Evolutionary conservation across 345 rosid species (phyloP).

Genomic region (Eucalyptus marginata): DNA sequence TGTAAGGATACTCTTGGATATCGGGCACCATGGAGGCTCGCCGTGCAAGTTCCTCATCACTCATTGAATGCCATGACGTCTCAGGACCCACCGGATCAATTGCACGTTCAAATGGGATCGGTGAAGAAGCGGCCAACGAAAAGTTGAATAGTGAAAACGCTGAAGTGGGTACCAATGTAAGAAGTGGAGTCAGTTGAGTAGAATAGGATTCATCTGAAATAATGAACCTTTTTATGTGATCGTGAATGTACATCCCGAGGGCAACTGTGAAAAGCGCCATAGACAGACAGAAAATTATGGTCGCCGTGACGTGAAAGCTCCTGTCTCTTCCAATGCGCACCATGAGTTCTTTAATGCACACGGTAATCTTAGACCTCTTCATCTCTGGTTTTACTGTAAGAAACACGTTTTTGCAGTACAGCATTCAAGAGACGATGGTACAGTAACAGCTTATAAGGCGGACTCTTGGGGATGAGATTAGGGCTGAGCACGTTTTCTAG

Average conservation of each 20-base stretch:
- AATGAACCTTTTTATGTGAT: not conserved
- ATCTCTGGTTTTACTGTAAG: not conserved
- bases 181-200: not conserved
- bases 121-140: not conserved
- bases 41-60: conserved; percentile 46
- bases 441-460: not conserved
- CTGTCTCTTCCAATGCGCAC: not conserved
- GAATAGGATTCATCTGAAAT: not conserved
- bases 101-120: not conserved
- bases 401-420: not conserved
- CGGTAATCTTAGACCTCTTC: not conserved
- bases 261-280: not conserved
- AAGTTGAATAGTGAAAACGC: not conserved
- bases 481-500: not conserved
- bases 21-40: conserved; percentile 50
- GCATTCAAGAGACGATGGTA: not conserved
- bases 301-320: not conserved
- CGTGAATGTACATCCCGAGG: conserved; percentile 2
- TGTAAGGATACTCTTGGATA: conserved; percentile 23
- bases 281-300: conserved; percentile 1
- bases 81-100: not conserved
- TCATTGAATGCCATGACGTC: conserved; percentile 15
- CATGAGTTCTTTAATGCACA: not conserved
- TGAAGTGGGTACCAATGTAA: not conserved
- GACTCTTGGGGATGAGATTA: not conserved